phyloP scores from a whole-genome alignment of 108 stramenopile species.

The Fragilaria crotonensis region DNA sequence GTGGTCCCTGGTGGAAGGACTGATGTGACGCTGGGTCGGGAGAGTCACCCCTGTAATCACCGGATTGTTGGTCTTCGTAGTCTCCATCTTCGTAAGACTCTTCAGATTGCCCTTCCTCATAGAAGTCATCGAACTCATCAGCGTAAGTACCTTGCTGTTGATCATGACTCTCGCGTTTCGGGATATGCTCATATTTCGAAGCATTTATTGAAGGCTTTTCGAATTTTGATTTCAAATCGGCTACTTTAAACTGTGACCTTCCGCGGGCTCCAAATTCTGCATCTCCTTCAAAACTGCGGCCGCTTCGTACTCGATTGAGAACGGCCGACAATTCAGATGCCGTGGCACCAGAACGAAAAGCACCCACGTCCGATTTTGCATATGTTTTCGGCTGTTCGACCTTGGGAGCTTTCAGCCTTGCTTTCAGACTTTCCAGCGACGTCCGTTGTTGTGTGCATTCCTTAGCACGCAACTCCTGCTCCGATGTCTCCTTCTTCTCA shows the following conservation, averaged over 20 bases:
- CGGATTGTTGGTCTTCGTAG: background rate
- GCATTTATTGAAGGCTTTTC: background rate
- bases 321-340: background rate
- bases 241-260: background rate
- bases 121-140: background rate
- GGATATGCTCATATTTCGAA: background rate
- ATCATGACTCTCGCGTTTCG: background rate
- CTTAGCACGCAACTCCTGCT: background rate
- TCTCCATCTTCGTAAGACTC: background rate
- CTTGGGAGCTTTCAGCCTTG: slow-evolving; percentile 1
- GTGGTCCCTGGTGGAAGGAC: background rate
- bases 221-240: background rate
- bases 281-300: slow-evolving; percentile 2
- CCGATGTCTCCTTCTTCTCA: background rate
- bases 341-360: background rate
- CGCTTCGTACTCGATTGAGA: slow-evolving; percentile 10
- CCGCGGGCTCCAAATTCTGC: background rate
- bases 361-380: slow-evolving; percentile 20
- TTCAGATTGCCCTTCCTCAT: background rate
- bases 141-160: background rate
- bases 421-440: slow-evolving; percentile 13
- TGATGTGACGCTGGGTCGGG: background rate
- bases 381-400: background rate
- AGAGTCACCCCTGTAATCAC: background rate
- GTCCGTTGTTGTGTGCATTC: slow-evolving; percentile 10